These are phyloP conservation scores for Cladochytrium replicatum DNA, from an alignment of 192 early-diverging fungal genomes.

Conservation along the genomic window DNA sequence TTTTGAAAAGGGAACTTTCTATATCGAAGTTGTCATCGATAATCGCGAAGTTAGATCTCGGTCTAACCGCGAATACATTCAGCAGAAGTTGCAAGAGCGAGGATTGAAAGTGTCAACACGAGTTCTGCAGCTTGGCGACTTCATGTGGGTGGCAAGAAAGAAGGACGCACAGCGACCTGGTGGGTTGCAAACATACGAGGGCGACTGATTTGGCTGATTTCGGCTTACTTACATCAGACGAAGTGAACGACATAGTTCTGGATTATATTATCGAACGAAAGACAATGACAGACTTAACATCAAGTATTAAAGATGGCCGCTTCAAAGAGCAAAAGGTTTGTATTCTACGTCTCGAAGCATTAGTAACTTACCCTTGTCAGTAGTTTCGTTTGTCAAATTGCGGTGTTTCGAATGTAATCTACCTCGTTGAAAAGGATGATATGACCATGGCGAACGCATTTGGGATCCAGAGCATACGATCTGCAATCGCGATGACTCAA, in stretches of 20 bases:
- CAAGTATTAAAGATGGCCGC: slow-evolving; percentile 87
- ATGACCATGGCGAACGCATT: slow-evolving; percentile 40
- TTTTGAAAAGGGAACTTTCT: slow-evolving; percentile 33
- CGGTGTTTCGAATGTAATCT: slow-evolving; percentile 66
- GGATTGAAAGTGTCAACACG: slow-evolving; percentile 47
- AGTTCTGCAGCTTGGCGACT: slow-evolving; percentile 74
- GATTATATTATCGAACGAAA: slow-evolving; percentile 89
- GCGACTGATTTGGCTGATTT: not conserved
- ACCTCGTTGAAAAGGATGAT: slow-evolving; percentile 77
- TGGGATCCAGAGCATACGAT: slow-evolving; percentile 58
- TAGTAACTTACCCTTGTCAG: slow-evolving; percentile 2
- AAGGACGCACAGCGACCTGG: slow-evolving; percentile 2
- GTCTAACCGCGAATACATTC: slow-evolving; percentile 64
- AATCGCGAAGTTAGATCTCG: slow-evolving; percentile 64
- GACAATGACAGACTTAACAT: slow-evolving; percentile 82
- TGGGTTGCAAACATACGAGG: not conserved
- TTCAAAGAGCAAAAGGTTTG: slow-evolving; percentile 85
- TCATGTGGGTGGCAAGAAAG: slow-evolving; percentile 70
- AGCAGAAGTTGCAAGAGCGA: slow-evolving; percentile 46
- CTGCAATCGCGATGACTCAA: slow-evolving; percentile 67
- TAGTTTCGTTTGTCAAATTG: slow-evolving; percentile 62
- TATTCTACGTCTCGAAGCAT: not conserved
- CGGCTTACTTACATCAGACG: not conserved
- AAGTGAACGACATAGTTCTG: slow-evolving; percentile 53
- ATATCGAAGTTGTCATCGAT: slow-evolving; percentile 69